Evolutionary conservation across 1,139 yeast species (phyloP), one percentile per base, ranked within the genome.

Genomic region (Candida sp.): DNA sequence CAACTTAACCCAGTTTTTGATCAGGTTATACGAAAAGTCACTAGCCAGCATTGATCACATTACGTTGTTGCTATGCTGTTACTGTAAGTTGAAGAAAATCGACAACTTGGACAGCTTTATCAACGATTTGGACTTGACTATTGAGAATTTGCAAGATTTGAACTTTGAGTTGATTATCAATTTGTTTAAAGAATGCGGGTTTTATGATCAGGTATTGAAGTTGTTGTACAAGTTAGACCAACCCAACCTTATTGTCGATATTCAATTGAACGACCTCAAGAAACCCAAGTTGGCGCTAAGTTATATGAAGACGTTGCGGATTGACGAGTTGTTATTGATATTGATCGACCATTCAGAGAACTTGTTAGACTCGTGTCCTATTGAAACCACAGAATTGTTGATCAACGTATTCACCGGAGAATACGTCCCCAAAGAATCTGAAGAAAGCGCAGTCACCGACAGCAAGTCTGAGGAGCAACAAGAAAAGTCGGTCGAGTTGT

Each of bases 401-500:
- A 93, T 94, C 51, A 88, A 89, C 41, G 88, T 93, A 1, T 94
- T 94, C 65, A 93, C 98, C 0, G 98, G 98, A 0, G 84, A 82
- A 52, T 94, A 87, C 63, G 70, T 70, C 22, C 89, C 94, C 1
- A 59, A 49, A 23, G 62, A 59, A 23, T 42, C 51, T 6, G 53
- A 53, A 6, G 48, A 49, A 23, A 44, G 47, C 25, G 41, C 59
- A 48, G 47, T 38, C 17, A 45, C 43, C 22, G 54, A 50, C 39
- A 50, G 54, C 25, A 23, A n/a, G 17, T 52, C 35, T n/a, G 54
- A 54, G n/a, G 49, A 40, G 35, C 47, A 44, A 27, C 48, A 54
- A 11, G 60, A 57, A 39, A 46, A 48, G 30, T 43, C 58, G 2
- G 62, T 59, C 30, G 67, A 68, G 1, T 69, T 88, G 42, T 88